Conservation (phyloP, 352 stramenopile genomes). For the Globisporangium takayamanum region DNA sequence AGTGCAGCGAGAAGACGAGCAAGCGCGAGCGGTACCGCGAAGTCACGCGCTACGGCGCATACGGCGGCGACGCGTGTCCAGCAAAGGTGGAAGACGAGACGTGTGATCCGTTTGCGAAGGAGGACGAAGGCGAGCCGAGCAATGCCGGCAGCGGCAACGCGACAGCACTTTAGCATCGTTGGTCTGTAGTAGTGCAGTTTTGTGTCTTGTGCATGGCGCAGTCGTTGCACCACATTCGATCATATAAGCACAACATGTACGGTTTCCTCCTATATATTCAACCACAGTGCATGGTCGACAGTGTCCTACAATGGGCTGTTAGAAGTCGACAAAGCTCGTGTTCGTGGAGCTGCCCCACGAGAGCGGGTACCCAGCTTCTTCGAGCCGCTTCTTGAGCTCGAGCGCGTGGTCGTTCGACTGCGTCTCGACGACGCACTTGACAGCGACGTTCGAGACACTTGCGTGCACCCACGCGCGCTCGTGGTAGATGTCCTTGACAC, state of each 20-base stretch:
- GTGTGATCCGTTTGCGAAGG: slow-evolving; percentile 17
- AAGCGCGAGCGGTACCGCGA: slow-evolving; percentile 22
- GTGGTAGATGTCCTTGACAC: slow-evolving; percentile 97
- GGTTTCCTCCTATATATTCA: background rate
- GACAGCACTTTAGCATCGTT: background rate
- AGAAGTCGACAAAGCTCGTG: slow-evolving; percentile 23
- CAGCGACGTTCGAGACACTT: slow-evolving; percentile 92
- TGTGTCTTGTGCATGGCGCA: no score
- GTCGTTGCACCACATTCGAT: no score
- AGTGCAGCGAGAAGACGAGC: slow-evolving; percentile 44
- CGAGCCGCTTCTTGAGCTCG: slow-evolving; percentile 80
- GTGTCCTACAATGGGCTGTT: background rate
- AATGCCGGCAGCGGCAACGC: background rate
- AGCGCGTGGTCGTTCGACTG: slow-evolving; percentile 91
- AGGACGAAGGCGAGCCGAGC: background rate
- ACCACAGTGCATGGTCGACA: background rate
- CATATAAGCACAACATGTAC: no score
- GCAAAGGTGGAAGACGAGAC: slow-evolving; percentile 19
- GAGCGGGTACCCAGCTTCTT: slow-evolving; percentile 84
- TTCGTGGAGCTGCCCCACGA: slow-evolving; percentile 56
- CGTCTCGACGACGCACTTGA: slow-evolving; percentile 95
- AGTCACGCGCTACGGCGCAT: slow-evolving; percentile 25
- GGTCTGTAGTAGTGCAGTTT: background rate
- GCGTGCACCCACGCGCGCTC: slow-evolving; percentile 94
- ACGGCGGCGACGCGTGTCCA: slow-evolving; percentile 26